Evolutionary conservation across 495 filamentous ascomycete genomes (phyloP).

Genomic region (Aspergillus leporis): DNA sequence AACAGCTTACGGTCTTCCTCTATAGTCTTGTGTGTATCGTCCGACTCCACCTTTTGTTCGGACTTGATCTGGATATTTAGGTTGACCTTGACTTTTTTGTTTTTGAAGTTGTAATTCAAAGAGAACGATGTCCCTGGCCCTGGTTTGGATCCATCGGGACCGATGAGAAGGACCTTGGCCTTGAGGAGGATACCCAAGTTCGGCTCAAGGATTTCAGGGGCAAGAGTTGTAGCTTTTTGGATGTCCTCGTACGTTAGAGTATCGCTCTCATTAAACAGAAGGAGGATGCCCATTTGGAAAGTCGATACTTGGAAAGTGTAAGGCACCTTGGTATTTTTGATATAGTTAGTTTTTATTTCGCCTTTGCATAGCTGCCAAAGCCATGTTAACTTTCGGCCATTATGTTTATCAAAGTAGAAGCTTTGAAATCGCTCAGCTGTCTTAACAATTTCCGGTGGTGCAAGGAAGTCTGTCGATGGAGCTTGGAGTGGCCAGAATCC

Average conservation of each 20-base stretch:
- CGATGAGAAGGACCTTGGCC: conserved; percentile 77
- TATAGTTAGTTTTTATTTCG: conserved; percentile 91
- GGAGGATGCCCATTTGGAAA: conserved; percentile 95
- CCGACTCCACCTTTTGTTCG: conserved; percentile 91
- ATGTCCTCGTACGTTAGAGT: conserved; percentile 87
- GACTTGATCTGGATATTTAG: conserved; percentile 93
- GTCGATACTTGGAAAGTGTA: conserved; percentile 98
- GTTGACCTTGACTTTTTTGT: conserved; percentile 96
- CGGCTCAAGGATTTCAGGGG: conserved; percentile 79
- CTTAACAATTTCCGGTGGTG: conserved; percentile 79
- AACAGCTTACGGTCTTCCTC: conserved; percentile 96
- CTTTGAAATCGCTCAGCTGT: conserved; percentile 85
- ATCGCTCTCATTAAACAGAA: conserved; percentile 92
- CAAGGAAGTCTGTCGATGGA: conserved; percentile 80
- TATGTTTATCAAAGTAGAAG: conserved; percentile 96
- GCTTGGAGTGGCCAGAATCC: conserved; percentile 95
- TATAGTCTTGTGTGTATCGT: conserved; percentile 98
- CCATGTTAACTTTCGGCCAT: conserved; percentile 94
- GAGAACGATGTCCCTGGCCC: conserved; percentile 72
- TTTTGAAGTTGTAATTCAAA: conserved; percentile 93
- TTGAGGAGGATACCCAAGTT: conserved; percentile 82
- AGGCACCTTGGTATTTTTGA: conserved; percentile 80
- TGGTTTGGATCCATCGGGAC: conserved; percentile 70
- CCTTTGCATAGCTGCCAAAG: conserved; percentile 98
- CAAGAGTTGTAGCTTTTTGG: conserved; percentile 72